Conservation (phyloP, 345 rosid genomes). For the Schrenkiella parvula region DNA sequence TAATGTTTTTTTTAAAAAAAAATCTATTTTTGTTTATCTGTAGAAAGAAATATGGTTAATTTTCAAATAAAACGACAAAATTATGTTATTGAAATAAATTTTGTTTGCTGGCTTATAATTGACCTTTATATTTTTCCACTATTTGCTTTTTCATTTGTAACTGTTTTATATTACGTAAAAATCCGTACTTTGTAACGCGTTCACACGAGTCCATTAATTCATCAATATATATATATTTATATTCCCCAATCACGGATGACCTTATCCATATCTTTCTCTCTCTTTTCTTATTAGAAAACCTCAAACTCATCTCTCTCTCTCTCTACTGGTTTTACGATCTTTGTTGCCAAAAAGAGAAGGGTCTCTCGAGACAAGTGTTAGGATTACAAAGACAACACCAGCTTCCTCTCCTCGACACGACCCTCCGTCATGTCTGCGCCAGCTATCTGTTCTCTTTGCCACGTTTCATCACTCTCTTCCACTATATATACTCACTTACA, state of each 20-base stretch:
- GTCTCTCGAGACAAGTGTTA: constrained; percentile 35
- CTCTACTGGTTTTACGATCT: constrained; percentile 14
- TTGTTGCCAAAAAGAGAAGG: constrained; percentile 28
- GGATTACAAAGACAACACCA: constrained; percentile 18
- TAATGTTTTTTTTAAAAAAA: neutral
- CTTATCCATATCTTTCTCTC: constrained; percentile 30
- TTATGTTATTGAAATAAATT: neutral
- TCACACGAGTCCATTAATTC: constrained; percentile 15
- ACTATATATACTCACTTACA: constrained; percentile 21
- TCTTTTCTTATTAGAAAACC: neutral
- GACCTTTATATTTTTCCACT: neutral
- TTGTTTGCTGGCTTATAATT: neutral
- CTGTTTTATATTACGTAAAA: neutral
- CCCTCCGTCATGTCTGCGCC: constrained; percentile 31
- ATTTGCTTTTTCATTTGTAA: neutral
- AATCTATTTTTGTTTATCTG: neutral
- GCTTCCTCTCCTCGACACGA: constrained; percentile 36
- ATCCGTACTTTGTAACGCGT: neutral
- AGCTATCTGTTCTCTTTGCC: constrained; percentile 27
- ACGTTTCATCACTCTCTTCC: constrained; percentile 32
- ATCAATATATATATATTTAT: neutral
- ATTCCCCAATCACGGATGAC: constrained; percentile 26
- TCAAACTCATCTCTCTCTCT: constrained; percentile 11
- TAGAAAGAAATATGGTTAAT: neutral
- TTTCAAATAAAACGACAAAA: neutral